phyloP scores from a whole-genome alignment of 495 filamentous ascomycete genomes.

The Melanomma pulvis-pyrius region DNA sequence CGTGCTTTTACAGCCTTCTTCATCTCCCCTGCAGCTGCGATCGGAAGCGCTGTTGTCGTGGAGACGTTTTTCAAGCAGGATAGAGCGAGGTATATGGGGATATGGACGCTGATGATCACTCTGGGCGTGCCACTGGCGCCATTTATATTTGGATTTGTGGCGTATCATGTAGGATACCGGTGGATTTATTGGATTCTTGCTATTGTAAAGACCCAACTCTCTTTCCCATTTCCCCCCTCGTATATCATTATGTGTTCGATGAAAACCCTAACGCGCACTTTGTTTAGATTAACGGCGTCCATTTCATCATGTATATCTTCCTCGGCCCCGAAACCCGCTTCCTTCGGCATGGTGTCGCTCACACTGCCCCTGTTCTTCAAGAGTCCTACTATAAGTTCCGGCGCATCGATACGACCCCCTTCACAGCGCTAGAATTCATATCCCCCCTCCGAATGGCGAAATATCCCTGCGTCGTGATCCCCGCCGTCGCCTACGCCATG shows the following conservation, averaged over 20 bases:
- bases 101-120: constrained; percentile 57
- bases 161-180: constrained; percentile 35
- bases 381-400: constrained; percentile 50
- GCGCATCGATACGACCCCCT: constrained; percentile 54
- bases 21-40: constrained; percentile 57
- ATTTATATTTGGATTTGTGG: constrained; percentile 41
- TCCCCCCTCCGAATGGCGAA: constrained; percentile 50
- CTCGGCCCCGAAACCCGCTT: constrained; percentile 61
- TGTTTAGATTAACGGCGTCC: constrained; percentile 54
- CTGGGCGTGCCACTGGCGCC: constrained; percentile 50
- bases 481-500: constrained; percentile 56
- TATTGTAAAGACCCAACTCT: constrained; percentile 45
- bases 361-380: constrained; percentile 41
- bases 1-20: constrained; percentile 57
- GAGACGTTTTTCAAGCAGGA: constrained; percentile 37
- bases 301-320: constrained; percentile 58
- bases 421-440: constrained; percentile 53
- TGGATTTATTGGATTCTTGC: constrained; percentile 45
- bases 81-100: constrained; percentile 53
- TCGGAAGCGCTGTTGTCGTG: constrained; percentile 56
- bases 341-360: constrained; percentile 32
- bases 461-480: constrained; percentile 52
- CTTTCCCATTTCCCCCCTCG: neutral
- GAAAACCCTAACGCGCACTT: constrained; percentile 19
- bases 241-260: constrained; percentile 18